Base-by-base conservation (phyloP, 305 asterid genomes). In the Galium porrigens region DNA sequence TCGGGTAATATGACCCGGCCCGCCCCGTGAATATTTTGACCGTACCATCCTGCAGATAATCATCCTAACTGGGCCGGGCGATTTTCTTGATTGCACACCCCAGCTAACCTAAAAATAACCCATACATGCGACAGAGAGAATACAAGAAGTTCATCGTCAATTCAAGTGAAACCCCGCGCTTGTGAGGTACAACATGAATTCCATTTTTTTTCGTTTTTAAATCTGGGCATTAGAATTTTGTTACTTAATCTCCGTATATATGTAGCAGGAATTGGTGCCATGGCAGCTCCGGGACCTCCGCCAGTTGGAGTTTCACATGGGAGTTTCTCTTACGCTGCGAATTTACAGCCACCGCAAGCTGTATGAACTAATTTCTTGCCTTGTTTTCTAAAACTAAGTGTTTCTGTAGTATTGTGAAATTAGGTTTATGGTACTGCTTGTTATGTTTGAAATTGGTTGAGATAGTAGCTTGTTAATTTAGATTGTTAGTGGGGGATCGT, bases 271-370 rank as follows among this genome's bases (percentile, higher is more conserved):
- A 15, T 63, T 42, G 27, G 8, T 25, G 42, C 25, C n/a, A 46
- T 63, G 29, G 55, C 55, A 41, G 66, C 55, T 41, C 37, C 55
- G 18, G 66, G 39, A n/a, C 67, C 57, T 46, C 67, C 42, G 8
- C 20, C 56, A 25, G 8, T 17, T 15, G 67, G 67, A 25, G 56
- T n/a, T 46, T 53, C 56, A 5, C 55, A 62, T 14, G 58, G 58
- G 33, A 63, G 7, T 32, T 63, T 44, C 67, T 15, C 58, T 29
- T 44, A 44, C 29, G 12, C 55, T 29, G 67, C 30, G 30, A 63
- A 29, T 63, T 30, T 32, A 46, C 67, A 63, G 67, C 41, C 42
- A 44, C 18, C 1, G 4, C 55, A 44, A 46, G 20, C 67, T 15
- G 67, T 63, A 63, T 7, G 67, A 0, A 11, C 39, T 42, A 2